Evolutionary conservation across 345 rosid genomes (phyloP).

Genomic region (Brassica napus): Da-Ae NC_063447.1:7701501-7702000

Average conservation of each 20-base stretch:
- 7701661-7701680: background rate
- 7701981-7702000: constrained; percentile 7
- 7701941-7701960: background rate
- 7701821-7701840: constrained; percentile 19
- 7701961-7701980: background rate
- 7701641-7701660: background rate
- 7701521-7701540: background rate
- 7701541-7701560: background rate
- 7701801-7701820: constrained; percentile 21
- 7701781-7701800: constrained; percentile 5
- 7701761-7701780: constrained; percentile 4
- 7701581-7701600: too few species aligned
- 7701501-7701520: background rate
- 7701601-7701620: too few species aligned
- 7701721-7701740: background rate
- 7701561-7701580: background rate
- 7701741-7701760: background rate
- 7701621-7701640: background rate
- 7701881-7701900: background rate
- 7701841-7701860: constrained; percentile 23
- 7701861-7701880: constrained; percentile 25
- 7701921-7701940: background rate
- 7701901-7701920: background rate
- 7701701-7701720: background rate
- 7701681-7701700: background rate